These are phyloP conservation scores for Funneliformis caledonium DNA, from an alignment of 371 early-diverging fungal species.

Conservation along the genomic window DNA sequence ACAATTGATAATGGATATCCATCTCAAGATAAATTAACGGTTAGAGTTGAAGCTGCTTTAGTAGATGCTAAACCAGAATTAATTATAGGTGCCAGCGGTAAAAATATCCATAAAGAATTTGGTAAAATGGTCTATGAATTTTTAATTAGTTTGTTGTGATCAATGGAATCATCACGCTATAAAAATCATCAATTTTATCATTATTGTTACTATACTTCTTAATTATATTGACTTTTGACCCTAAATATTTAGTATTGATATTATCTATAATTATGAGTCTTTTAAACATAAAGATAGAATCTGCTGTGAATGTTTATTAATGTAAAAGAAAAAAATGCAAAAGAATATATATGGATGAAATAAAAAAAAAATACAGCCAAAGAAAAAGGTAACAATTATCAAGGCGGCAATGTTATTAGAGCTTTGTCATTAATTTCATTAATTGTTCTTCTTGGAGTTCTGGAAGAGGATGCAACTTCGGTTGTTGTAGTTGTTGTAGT, in stretches of 20 bases:
- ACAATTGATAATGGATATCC: slow-evolving; percentile 6
- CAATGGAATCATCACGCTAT: background rate
- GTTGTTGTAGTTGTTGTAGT: background rate
- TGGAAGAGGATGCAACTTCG: background rate
- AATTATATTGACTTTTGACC: too few relatives aligned
- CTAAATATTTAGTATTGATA: too few relatives aligned
- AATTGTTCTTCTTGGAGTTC: background rate
- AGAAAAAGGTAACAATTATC: background rate
- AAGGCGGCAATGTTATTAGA: background rate
- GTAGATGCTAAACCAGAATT: background rate
- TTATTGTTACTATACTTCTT: too few relatives aligned
- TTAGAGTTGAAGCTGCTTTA: background rate
- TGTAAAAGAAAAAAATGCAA: background rate
- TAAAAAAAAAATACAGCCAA: too few relatives aligned
- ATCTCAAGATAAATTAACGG: slow-evolving; percentile 7
- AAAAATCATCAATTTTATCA: too few relatives aligned
- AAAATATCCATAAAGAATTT: slow-evolving; percentile 1
- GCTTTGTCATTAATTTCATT: background rate
- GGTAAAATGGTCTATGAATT: slow-evolving; percentile 15
- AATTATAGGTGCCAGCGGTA: slow-evolving; percentile 5
- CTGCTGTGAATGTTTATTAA: background rate
- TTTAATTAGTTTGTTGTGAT: background rate
- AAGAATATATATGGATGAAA: background rate
- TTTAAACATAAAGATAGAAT: background rate
- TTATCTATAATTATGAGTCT: too few relatives aligned